A percentile compares a stretch with the other conserved stretches of the same genome.
phyloP scores from a whole-genome alignment of 2,329 filamentous ascomycete species.

The Verticillium klebahnii region DNA sequence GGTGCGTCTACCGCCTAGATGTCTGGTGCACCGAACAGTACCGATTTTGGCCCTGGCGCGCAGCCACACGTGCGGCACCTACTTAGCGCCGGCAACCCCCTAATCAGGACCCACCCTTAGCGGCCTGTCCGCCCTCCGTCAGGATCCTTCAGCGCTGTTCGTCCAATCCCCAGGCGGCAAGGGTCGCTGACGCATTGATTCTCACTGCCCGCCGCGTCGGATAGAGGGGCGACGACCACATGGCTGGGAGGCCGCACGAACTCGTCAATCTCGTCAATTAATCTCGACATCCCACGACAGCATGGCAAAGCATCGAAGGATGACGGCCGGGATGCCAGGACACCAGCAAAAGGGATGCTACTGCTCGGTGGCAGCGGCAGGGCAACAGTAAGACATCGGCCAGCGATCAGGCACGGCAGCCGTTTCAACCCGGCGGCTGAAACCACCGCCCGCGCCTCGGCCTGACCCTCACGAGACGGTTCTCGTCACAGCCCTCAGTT shows the following conservation, averaged over 20 bases:
- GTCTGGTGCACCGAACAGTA: no score
- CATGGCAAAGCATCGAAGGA: not conserved
- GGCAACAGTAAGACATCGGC: not conserved
- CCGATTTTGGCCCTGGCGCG: no score
- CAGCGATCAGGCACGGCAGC: not conserved
- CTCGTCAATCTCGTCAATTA: not conserved
- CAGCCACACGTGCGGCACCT: no score
- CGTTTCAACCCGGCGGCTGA: not conserved
- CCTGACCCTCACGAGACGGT: not conserved
- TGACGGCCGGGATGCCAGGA: not conserved
- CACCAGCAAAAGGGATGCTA: not conserved
- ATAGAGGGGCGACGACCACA: not conserved
- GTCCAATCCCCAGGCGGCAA: not conserved
- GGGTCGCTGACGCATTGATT: not conserved
- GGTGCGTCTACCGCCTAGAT: no score
- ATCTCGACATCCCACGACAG: not conserved
- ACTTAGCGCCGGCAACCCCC: no score
- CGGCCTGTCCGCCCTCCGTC: no score
- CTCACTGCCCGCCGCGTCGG: not conserved
- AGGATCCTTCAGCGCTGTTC: not conserved
- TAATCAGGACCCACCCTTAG: no score
- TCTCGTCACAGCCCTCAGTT: not conserved
- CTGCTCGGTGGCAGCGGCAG: no score
- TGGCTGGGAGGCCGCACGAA: not conserved
- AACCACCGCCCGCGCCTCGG: not conserved